A percentile compares a stretch with the other conserved stretches of the same genome.
Evolutionary conservation across 2,329 filamentous ascomycete genomes (phyloP).

Genomic region (Scytalidium lignicola): DNA sequence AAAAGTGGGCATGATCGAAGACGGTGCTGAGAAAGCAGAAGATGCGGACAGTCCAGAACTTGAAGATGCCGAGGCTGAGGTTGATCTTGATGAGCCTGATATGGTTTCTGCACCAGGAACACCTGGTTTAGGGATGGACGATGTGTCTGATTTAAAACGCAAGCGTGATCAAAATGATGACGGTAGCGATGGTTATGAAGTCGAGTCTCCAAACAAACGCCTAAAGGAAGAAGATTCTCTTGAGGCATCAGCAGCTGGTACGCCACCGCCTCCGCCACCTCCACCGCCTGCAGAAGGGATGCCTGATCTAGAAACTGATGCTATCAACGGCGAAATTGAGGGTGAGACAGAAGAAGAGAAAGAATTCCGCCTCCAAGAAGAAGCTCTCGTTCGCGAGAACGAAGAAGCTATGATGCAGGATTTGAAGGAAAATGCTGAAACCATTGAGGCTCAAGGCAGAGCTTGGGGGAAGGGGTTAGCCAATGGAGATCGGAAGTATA

Average conservation of each 20-base stretch:
- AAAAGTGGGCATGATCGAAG: slow-evolving; percentile 16
- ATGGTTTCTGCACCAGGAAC: slow-evolving; percentile 40
- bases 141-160: slow-evolving; percentile 47
- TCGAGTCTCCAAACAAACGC: slow-evolving; percentile 20
- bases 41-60: slow-evolving; percentile 28
- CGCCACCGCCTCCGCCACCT: slow-evolving; percentile 24
- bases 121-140: slow-evolving; percentile 29
- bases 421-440: slow-evolving; percentile 3
- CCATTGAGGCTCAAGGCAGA: background rate
- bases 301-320: background rate
- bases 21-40: slow-evolving; percentile 17
- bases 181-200: slow-evolving; percentile 9
- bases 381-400: slow-evolving; percentile 26
- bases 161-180: slow-evolving; percentile 52
- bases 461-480: no score
- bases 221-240: slow-evolving; percentile 20
- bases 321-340: background rate
- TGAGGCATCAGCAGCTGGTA: slow-evolving; percentile 8
- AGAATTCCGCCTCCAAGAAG: slow-evolving; percentile 20
- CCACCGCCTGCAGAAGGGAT: slow-evolving; percentile 18
- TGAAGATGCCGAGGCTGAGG: slow-evolving; percentile 32
- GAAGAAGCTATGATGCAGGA: slow-evolving; percentile 25
- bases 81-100: slow-evolving; percentile 28
- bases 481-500: no score
- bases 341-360: slow-evolving; percentile 15